These are phyloP conservation scores for Debaryomyces fabryi DNA, from an alignment of 1,139 yeast genomes.

Conservation along the genomic window DNA sequence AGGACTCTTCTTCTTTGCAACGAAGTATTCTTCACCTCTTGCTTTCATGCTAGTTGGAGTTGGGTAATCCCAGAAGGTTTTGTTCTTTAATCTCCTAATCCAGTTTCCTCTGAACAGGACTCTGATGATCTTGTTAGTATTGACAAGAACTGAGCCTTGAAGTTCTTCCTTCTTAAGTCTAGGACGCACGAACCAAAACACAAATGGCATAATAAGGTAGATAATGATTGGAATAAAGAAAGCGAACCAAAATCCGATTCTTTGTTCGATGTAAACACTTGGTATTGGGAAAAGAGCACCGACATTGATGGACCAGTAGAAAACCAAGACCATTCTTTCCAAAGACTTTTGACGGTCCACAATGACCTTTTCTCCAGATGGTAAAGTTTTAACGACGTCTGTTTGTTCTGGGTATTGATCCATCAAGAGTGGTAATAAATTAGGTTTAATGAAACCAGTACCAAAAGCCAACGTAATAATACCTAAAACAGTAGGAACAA, in stretches of 20 bases:
- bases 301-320: conserved; percentile 78
- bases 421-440: conserved; percentile 53
- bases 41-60: conserved; percentile 51
- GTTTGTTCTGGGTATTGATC: conserved; percentile 56
- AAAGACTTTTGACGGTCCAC: conserved; percentile 72
- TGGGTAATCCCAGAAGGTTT: conserved; percentile 57
- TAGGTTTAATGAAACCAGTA: conserved; percentile 55
- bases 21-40: conserved; percentile 41
- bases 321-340: conserved; percentile 74
- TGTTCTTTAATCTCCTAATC: conserved; percentile 35
- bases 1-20: conserved; percentile 30
- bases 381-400: conserved; percentile 60
- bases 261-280: conserved; percentile 70
- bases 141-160: conserved; percentile 52
- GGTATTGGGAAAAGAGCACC: conserved; percentile 81
- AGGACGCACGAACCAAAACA: conserved; percentile 41
- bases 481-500: conserved; percentile 39
- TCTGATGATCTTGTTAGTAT: conserved; percentile 41
- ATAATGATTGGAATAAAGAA: conserved; percentile 59
- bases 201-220: conserved; percentile 51
- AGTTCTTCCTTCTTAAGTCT: conserved; percentile 41
- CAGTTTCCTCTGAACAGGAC: conserved; percentile 46
- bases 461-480: conserved; percentile 42
- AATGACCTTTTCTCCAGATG: conserved; percentile 67
- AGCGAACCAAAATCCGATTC: conserved; percentile 79